Conservation (phyloP, 108 stramenopile species). For the Aurantiochytrium sp. region DNA sequence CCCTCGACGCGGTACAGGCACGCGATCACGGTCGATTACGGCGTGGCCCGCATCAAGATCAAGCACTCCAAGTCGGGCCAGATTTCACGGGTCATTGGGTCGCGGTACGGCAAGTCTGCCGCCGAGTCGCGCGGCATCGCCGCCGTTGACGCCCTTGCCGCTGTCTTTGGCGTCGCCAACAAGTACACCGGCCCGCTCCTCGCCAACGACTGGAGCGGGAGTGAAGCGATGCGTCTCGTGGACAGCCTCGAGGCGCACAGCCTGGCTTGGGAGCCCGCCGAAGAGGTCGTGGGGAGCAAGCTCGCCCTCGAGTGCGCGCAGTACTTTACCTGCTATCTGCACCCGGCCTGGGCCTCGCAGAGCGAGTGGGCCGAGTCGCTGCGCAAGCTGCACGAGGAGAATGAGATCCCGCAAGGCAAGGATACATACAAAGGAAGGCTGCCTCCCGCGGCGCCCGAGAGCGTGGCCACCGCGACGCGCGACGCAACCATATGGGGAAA, state of each 20-base stretch:
- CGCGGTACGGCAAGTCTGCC: background rate
- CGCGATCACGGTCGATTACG: background rate
- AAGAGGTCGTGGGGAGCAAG: slow-evolving; percentile 28
- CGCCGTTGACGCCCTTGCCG: background rate
- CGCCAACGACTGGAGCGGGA: background rate
- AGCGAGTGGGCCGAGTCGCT: slow-evolving; percentile 7
- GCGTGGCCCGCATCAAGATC: background rate
- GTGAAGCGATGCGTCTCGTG: slow-evolving; percentile 21
- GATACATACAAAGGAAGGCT: background rate
- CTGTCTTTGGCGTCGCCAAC: background rate
- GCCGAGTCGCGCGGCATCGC: background rate
- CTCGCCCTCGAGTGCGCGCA: background rate
- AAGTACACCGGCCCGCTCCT: background rate
- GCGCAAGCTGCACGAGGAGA: background rate
- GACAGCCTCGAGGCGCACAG: slow-evolving; percentile 5
- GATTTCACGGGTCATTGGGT: background rate
- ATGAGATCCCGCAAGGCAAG: background rate
- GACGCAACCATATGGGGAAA: background rate
- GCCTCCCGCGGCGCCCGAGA: background rate
- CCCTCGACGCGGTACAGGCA: slow-evolving; percentile 11
- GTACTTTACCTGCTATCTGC: slow-evolving; percentile 21
- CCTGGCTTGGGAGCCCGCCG: slow-evolving; percentile 16
- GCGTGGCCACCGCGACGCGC: background rate
- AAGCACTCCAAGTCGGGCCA: slow-evolving; percentile 1
- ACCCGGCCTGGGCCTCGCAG: background rate